Evolutionary conservation across 108 stramenopile genomes (phyloP), one percentile per base, ranked within the genome.

Genomic region (Halocafeteria seosinensis): DNA sequence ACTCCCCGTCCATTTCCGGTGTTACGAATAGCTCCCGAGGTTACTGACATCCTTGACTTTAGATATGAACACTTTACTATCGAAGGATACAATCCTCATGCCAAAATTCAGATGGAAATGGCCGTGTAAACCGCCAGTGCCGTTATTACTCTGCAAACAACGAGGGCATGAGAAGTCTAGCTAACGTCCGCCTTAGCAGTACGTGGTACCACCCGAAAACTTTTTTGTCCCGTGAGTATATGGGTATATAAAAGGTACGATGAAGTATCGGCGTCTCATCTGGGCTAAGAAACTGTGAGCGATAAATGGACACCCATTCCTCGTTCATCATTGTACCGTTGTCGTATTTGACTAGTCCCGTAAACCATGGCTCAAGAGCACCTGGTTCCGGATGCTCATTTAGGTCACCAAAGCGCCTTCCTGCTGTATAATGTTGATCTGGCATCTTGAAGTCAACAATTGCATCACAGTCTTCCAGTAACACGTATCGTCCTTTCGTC

Each of bases 21-120:
- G 64, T 73, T 99, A 28, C 76, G 75, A 29, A 85, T 99, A 62
- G 90, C 87, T 61, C 72, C 68, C 3, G 71, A 34, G n/a, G 75
- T 70, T 34, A 69, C 81, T 27, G 83, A 84, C 34, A 92, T 97
- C 71, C 91, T 94, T 67, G 84, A 75, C 26, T 97, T 94, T 68
- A 64, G 67, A 51, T 92, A 78, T 62, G 79, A 76, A 29, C 92
- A 99, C 69, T 90, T 99, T 62, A 77, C 78, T 37, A 75, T 99
- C 5, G 76, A 88, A 47, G 92, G 91, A 24, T 99, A 99, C 84
- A 74, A 85, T 42, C 94, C 94, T 5, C 78, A 89, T 61, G 82
- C 82, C 69, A 75, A 83, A 35, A 90, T 99, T 76, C 81, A 89
- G 70, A 99, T 99, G 97, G 81, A 99, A 67, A 99, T 99, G 97